Evolutionary conservation across 495 filamentous ascomycete genomes (phyloP).

Genomic region (Xylaria flabelliformis): DNA sequence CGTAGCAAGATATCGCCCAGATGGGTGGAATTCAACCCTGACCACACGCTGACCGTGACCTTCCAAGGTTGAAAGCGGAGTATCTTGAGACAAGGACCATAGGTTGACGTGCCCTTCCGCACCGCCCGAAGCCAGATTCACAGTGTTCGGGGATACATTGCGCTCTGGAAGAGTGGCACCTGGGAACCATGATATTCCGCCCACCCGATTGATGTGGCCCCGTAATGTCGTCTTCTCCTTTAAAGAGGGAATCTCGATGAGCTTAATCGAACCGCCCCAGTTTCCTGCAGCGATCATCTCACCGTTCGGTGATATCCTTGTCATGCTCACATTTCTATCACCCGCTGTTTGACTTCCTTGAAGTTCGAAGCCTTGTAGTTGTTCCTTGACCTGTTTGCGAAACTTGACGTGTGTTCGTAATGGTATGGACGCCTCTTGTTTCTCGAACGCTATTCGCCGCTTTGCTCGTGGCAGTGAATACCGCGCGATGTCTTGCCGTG

Average conservation of each 20-base stretch:
- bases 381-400: constrained; percentile 86
- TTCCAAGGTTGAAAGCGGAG: constrained; percentile 80
- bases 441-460: constrained; percentile 74
- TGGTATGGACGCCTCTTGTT: constrained; percentile 78
- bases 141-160: constrained; percentile 70
- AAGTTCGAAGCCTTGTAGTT: constrained; percentile 80
- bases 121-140: constrained; percentile 90
- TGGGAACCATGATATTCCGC: constrained; percentile 90
- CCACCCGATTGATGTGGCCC: constrained; percentile 85
- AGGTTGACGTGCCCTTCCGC: constrained; percentile 89
- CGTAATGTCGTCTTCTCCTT: constrained; percentile 74
- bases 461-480: constrained; percentile 87
- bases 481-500: constrained; percentile 79
- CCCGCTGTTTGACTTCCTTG: constrained; percentile 92
- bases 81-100: constrained; percentile 86
- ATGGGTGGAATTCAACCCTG: constrained; percentile 93
- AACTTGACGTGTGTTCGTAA: constrained; percentile 89
- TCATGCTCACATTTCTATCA: constrained; percentile 87
- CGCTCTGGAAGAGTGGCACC: constrained; percentile 74
- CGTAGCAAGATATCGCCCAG: constrained; percentile 86
- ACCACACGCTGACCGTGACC: constrained; percentile 90
- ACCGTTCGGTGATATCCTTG: constrained; percentile 86
- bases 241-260: constrained; percentile 83
- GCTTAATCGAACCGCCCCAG: constrained; percentile 85
- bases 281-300: constrained; percentile 86